phyloP scores from a whole-genome alignment of 805 yeast genomes.

The Candida taoyuanica region DNA sequence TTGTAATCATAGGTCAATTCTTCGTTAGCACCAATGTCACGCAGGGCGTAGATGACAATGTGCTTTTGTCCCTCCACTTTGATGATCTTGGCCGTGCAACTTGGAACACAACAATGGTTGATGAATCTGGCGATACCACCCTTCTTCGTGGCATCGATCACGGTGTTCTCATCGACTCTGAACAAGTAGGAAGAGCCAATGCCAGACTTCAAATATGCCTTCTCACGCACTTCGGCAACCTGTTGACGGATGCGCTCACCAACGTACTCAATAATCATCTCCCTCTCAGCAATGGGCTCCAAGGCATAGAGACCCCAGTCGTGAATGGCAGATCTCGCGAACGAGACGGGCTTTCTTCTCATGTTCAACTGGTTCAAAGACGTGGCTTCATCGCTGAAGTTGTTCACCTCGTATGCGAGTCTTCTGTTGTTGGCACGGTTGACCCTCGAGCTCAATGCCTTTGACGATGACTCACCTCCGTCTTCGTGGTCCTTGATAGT shows the following conservation, averaged over 20 bases:
- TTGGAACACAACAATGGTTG: conserved; percentile 96
- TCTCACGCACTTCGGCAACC: conserved; percentile 89
- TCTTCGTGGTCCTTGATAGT: conserved; percentile 67
- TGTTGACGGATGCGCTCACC: conserved; percentile 94
- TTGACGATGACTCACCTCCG: conserved; percentile 31
- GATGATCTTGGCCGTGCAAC: conserved; percentile 94
- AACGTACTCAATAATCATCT: conserved; percentile 96
- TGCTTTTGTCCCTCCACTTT: conserved; percentile 91
- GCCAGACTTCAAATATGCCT: conserved; percentile 79
- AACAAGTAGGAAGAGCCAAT: conserved; percentile 93
- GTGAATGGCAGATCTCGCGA: conserved; percentile 95
- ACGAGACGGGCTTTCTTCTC: conserved; percentile 90
- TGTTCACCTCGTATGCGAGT: conserved; percentile 83
- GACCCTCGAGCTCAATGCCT: conserved; percentile 69
- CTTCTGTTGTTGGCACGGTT: conserved; percentile 85
- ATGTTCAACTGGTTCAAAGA: conserved; percentile 84
- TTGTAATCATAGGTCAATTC: conserved; percentile 96
- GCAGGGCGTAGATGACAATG: conserved; percentile 88
- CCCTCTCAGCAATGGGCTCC: conserved; percentile 93
- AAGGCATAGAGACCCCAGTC: conserved; percentile 97
- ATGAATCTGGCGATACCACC: conserved; percentile 98
- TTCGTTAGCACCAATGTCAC: conserved; percentile 83
- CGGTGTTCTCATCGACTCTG: conserved; percentile 89
- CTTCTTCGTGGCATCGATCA: conserved; percentile 93
- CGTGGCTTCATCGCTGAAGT: conserved; percentile 68